These are phyloP conservation scores for Jatropha podagrica DNA, from an alignment of 441 rosid genomes.

Conservation along the genomic window DNA sequence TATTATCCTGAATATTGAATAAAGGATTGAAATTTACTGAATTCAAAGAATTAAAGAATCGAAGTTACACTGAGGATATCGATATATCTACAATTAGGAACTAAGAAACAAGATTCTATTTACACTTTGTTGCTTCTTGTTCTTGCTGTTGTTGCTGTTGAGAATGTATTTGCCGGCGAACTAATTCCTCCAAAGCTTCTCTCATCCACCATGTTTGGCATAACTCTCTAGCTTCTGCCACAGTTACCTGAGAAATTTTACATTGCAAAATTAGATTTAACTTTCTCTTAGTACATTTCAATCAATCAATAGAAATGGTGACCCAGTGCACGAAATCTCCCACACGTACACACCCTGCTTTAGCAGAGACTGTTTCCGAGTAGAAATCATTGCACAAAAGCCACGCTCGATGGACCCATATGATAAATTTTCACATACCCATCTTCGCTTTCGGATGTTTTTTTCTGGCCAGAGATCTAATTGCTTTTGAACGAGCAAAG, in stretches of 20 bases:
- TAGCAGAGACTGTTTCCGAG: no score
- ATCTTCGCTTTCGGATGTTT: slow-evolving; percentile 44
- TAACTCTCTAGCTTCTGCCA: slow-evolving; percentile 28
- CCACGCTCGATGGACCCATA: no score
- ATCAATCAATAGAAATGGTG: background rate
- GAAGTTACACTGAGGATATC: background rate
- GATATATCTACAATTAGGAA: background rate
- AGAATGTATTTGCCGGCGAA: background rate
- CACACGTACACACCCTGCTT: no score
- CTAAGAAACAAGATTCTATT: background rate
- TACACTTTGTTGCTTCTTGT: background rate
- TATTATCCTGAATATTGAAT: no score
- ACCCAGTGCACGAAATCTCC: no score
- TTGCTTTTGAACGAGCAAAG: slow-evolving; percentile 53
- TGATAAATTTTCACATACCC: slow-evolving; percentile 42
- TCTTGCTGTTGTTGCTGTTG: background rate
- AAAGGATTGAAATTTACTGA: no score
- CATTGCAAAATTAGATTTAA: slow-evolving; percentile 5
- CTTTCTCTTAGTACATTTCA: background rate
- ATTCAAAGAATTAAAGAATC: background rate
- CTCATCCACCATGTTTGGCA: slow-evolving; percentile 30
- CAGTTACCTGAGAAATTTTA: slow-evolving; percentile 17
- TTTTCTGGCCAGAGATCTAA: slow-evolving; percentile 69
- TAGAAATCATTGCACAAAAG: no score
- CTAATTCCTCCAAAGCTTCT: slow-evolving; percentile 29